Evolutionary conservation across 768 basidiomycete genomes (phyloP), one percentile per base, ranked within the genome.

Genomic region (Phlegmacium glaucopus): DNA sequence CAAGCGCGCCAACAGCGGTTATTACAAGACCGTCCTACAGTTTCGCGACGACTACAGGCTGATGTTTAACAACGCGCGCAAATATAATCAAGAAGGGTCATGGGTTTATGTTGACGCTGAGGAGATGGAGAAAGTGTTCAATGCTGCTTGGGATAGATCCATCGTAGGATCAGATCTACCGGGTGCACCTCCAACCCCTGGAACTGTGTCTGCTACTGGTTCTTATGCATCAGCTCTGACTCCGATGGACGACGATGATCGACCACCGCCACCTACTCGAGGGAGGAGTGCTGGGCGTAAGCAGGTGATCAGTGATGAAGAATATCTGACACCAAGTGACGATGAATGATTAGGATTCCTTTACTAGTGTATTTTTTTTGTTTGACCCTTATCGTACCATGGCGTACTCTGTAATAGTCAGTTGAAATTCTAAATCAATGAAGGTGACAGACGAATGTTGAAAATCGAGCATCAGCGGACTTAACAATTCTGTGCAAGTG

Each of bases 41-140:
- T 93, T 83, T 70, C 74, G 79, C 48, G 79, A 82, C 39, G 92
- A 95, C 64, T 92, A 87, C 83, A 78, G 78, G 55, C 77, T 93
- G 47, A 94, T 99, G 87, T 97, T 94, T 67, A 78, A 82, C 65
- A 98, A 98, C 59, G 94, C 95, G 4, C 79, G 89, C 57, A 88
- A 82, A 37, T 98, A 92, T 74, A 97, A 97, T 64, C 85, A 88
- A 65, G 92, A 95, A 66, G 92, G 88, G 1, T 94, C 92, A 0
- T 92, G 90, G 88, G 93, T 96, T 30, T 95, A 94, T 66, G 76
- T 88, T 50, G 92, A 95, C 51, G 94, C 95, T 7, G 88, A 91
- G 41, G 90, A 92, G 71, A 91, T 94, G 88, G 88, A 95, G 69
- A 89, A 87, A 61, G 83, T 85, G 41, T 93, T 94, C 63, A 78